Percentiles rank a stretch among this genome's conserved stretches.
phyloP scores from a whole-genome alignment of 805 yeast species.

The Metschnikowia colocasiae region DNA sequence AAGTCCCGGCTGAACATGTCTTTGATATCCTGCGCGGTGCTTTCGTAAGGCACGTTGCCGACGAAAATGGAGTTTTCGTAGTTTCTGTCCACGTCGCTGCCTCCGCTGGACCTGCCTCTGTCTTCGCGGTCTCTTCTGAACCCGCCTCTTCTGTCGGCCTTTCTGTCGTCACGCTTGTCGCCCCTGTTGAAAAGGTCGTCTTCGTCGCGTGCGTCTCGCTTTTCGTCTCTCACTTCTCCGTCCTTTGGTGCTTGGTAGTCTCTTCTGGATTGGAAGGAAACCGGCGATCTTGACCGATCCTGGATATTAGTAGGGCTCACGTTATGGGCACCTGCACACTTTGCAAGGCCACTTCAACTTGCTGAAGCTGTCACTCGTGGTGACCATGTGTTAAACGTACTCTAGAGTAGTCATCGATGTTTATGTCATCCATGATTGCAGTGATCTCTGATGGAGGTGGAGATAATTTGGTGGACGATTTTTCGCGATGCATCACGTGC shows the following conservation, averaged over 20 bases:
- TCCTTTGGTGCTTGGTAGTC: constrained; percentile 24
- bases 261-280: constrained; percentile 27
- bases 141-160: constrained; percentile 21
- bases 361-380: neutral
- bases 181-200: constrained; percentile 4
- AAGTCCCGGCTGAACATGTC: constrained; percentile 49
- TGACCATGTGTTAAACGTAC: constrained; percentile 35
- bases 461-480: constrained; percentile 1
- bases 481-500: constrained; percentile 4
- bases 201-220: constrained; percentile 17
- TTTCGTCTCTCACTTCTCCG: constrained; percentile 18
- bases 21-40: constrained; percentile 56
- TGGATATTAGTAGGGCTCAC: constrained; percentile 4
- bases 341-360: too few species aligned
- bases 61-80: constrained; percentile 67
- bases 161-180: constrained; percentile 12
- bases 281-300: constrained; percentile 30
- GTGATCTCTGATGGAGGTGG: neutral
- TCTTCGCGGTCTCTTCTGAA: constrained; percentile 11
- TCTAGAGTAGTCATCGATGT: constrained; percentile 58
- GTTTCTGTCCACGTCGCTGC: constrained; percentile 28
- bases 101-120: constrained; percentile 21
- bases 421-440: constrained; percentile 54
- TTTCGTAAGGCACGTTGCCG: constrained; percentile 68
- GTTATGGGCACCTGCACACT: neutral